Evolutionary conservation across 2,329 filamentous ascomycete genomes (phyloP).

Genomic region (Cryphonectria japonica): DNA sequence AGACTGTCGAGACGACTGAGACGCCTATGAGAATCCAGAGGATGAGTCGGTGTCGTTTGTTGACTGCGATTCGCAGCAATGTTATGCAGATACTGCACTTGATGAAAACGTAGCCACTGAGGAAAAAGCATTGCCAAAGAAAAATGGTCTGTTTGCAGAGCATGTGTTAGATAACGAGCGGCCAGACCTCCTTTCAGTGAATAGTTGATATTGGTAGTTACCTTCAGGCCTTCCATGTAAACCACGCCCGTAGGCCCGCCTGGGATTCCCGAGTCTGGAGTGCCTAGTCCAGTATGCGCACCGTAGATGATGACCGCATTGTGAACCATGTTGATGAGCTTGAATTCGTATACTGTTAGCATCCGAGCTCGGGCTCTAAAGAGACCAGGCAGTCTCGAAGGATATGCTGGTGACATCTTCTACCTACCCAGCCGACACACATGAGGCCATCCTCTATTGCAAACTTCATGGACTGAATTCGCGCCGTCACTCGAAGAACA

Average conservation of each 20-base stretch:
- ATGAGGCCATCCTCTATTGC: conserved; percentile 27
- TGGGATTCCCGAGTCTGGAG: conserved; percentile 11
- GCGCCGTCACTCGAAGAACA: conserved; percentile 5
- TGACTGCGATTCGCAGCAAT: conserved; percentile 27
- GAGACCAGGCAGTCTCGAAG: neutral
- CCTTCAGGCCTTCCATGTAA: neutral
- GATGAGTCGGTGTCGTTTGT: conserved; percentile 19
- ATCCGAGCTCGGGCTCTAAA: neutral
- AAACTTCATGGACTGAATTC: conserved; percentile 15
- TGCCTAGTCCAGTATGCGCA: conserved; percentile 32
- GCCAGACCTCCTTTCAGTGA: neutral
- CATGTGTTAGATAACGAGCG: neutral
- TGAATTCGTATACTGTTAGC: neutral
- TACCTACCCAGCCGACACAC: conserved; percentile 28
- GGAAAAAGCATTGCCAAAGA: conserved; percentile 31
- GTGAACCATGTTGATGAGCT: conserved; percentile 31
- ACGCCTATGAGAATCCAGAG: conserved; percentile 28
- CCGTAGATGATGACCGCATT: conserved; percentile 32
- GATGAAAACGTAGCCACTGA: conserved; percentile 29
- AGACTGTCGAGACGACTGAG: conserved; percentile 18
- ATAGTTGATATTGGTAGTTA: neutral
- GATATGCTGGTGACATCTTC: neutral
- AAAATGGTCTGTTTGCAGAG: neutral
- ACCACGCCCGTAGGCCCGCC: neutral
- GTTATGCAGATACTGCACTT: conserved; percentile 31